Evolutionary conservation across 1,284 basidiomycete genomes (phyloP).

Genomic region (Sanghuangporus weigelae): DNA sequence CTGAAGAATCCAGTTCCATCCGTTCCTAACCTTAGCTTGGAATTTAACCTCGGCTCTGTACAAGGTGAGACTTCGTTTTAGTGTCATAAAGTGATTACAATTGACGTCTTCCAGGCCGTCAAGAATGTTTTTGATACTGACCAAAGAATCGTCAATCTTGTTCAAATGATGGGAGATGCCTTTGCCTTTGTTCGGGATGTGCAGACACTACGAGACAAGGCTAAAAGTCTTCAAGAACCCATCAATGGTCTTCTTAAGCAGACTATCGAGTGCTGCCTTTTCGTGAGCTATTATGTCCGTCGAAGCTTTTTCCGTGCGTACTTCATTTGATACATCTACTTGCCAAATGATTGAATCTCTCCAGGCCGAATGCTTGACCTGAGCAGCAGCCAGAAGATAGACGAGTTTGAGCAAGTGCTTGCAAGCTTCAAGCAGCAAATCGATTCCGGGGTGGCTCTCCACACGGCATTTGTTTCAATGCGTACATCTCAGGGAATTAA

Average conservation of each 20-base stretch:
- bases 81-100: not conserved
- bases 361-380: not conserved
- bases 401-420: not conserved
- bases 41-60: not conserved
- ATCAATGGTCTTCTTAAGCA: slow-evolving; percentile 3
- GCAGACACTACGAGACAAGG: not conserved
- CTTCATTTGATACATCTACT: not conserved
- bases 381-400: not conserved
- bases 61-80: not conserved
- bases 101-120: not conserved
- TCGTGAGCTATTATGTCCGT: slow-evolving; percentile 10
- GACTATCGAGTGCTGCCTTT: slow-evolving; percentile 13
- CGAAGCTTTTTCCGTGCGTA: slow-evolving; percentile 10
- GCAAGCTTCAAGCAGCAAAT: not conserved
- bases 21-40: not conserved
- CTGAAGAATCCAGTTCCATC: not conserved
- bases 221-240: not conserved
- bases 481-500: not conserved
- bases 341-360: not conserved
- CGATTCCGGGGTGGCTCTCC: not conserved
- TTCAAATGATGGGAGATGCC: not conserved
- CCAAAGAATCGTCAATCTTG: slow-evolving; percentile 5
- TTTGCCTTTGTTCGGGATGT: slow-evolving; percentile 9
- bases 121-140: not conserved
- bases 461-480: not conserved